These are phyloP conservation scores for Crepidotus variabilis DNA, from an alignment of 768 basidiomycete species.

Conservation along the genomic window DNA sequence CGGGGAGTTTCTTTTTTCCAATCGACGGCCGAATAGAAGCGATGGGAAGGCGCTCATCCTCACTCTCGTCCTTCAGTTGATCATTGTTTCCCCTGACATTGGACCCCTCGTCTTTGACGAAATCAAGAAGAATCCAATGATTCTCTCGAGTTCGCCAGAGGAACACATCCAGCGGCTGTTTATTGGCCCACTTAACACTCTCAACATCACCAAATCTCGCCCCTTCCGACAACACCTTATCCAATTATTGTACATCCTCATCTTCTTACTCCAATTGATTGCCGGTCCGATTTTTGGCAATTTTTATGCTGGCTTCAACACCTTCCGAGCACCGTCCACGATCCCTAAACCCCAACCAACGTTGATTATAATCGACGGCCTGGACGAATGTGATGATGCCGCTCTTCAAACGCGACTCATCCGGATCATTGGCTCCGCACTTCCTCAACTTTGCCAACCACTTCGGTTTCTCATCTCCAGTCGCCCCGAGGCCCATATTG, in stretches of 20 bases:
- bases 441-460: background rate
- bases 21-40: background rate
- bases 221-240: too few relatives aligned
- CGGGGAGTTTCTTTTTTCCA: constrained; percentile 15
- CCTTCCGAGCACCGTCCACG: background rate
- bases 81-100: constrained; percentile 7
- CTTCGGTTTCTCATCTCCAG: background rate
- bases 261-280: too few relatives aligned
- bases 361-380: constrained; percentile 4
- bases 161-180: too few relatives aligned
- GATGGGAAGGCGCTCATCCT: constrained; percentile 9
- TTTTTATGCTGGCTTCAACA: too few relatives aligned
- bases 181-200: too few relatives aligned
- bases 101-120: constrained; percentile 1
- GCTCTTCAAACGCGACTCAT: background rate
- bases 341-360: background rate
- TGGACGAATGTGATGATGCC: background rate
- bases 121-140: constrained; percentile 5
- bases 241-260: too few relatives aligned
- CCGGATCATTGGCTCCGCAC: background rate
- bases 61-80: constrained; percentile 13
- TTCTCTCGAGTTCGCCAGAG: constrained; percentile 6
- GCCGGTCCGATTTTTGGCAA: too few relatives aligned
- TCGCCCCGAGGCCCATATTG: too few relatives aligned
- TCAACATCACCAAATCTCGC: too few relatives aligned